A percentile compares a stretch with the other conserved stretches of the same genome.
Evolutionary conservation across 306 rosid species (phyloP).

Genomic region (Comarum palustre): DNA sequence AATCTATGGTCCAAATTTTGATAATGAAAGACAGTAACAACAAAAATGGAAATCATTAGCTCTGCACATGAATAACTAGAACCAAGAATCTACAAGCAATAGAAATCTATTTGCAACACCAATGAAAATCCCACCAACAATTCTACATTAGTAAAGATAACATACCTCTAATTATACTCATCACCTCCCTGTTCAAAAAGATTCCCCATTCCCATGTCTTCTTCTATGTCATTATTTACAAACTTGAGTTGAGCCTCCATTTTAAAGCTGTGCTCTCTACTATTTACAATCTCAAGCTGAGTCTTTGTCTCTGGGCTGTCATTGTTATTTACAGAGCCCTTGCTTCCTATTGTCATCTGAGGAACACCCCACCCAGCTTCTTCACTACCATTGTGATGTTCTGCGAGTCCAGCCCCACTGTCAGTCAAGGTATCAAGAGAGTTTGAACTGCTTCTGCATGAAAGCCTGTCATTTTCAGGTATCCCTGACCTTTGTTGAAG

Average conservation of each 20-base stretch:
- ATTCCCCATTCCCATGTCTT: conserved; percentile 66
- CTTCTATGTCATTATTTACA: conserved; percentile 69
- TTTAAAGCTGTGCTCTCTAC: conserved; percentile 65
- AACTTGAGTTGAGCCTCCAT: conserved; percentile 65
- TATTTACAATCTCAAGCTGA: conserved; percentile 80
- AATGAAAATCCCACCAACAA: neutral
- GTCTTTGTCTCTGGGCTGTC: conserved; percentile 47
- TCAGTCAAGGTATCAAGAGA: conserved; percentile 36
- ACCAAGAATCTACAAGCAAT: neutral
- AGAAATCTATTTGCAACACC: neutral
- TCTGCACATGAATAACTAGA: neutral
- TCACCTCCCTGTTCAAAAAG: conserved; percentile 52
- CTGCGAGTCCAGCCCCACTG: conserved; percentile 29
- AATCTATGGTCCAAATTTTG: neutral
- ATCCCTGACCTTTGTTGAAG: conserved; percentile 36
- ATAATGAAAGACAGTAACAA: neutral
- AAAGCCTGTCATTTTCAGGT: conserved; percentile 51
- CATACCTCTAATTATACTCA: conserved; percentile 60
- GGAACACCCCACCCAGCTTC: conserved; percentile 46
- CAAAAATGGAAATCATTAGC: neutral
- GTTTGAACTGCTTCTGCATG: conserved; percentile 32
- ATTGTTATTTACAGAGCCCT: conserved; percentile 61
- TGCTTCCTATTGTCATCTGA: conserved; percentile 35
- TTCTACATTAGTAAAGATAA: conserved; percentile 12
- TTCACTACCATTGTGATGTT: conserved; percentile 38